phyloP scores from a whole-genome alignment of 805 yeast species.

The Kazachstania bromeliacearum region DNA sequence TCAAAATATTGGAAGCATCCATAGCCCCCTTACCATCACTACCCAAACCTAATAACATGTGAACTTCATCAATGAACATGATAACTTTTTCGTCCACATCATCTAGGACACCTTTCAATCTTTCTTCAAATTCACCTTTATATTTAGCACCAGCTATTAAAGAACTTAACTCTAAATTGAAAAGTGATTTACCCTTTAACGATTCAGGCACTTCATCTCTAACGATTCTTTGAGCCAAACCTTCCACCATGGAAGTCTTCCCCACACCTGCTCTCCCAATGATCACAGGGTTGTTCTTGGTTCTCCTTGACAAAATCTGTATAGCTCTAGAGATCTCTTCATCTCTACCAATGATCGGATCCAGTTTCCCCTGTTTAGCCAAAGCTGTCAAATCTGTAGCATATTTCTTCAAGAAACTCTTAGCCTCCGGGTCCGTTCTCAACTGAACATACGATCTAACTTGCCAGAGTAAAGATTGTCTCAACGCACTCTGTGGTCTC shows the following conservation, averaged over 20 bases:
- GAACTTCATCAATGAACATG: slow-evolving; percentile 85
- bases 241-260: slow-evolving; percentile 94
- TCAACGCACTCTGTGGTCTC: too few relatives aligned
- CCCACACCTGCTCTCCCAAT: slow-evolving; percentile 98
- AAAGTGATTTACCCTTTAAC: slow-evolving; percentile 74
- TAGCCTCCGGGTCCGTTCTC: slow-evolving; percentile 38
- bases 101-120: slow-evolving; percentile 68
- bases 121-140: slow-evolving; percentile 92
- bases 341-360: slow-evolving; percentile 95
- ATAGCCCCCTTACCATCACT: slow-evolving; percentile 82
- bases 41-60: slow-evolving; percentile 81
- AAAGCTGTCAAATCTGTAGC: slow-evolving; percentile 81
- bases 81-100: slow-evolving; percentile 76
- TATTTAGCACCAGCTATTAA: slow-evolving; percentile 91
- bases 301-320: slow-evolving; percentile 83
- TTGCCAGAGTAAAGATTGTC: neutral
- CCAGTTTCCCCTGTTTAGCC: slow-evolving; percentile 84
- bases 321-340: slow-evolving; percentile 90
- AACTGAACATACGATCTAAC: slow-evolving; percentile 18
- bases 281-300: slow-evolving; percentile 90
- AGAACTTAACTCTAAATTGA: slow-evolving; percentile 80
- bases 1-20: slow-evolving; percentile 87
- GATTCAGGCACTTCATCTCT: slow-evolving; percentile 92
- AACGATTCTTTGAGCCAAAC: slow-evolving; percentile 86
- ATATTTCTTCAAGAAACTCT: slow-evolving; percentile 72